Evolutionary conservation across 2,329 filamentous ascomycete species (phyloP).

Genomic region (Aureobasidium leucospermi): DNA sequence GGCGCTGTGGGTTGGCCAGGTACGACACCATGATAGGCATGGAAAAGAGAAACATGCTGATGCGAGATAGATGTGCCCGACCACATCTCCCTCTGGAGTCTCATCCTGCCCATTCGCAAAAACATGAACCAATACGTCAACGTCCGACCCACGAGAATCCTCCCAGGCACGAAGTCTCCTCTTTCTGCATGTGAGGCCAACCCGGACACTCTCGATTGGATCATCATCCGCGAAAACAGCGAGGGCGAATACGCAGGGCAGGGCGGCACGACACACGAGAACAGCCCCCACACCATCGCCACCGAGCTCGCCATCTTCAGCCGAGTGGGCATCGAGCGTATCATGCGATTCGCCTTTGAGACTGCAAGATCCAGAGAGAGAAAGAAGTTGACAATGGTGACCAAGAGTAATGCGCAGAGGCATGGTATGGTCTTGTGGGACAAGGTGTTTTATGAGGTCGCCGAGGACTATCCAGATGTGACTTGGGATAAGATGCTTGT

Average conservation of each 20-base stretch:
- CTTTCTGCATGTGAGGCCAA: slow-evolving; percentile 29
- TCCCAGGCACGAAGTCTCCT: slow-evolving; percentile 36
- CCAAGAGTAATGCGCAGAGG: slow-evolving; percentile 42
- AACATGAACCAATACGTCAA: slow-evolving; percentile 64
- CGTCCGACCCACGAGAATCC: slow-evolving; percentile 46
- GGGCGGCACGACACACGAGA: slow-evolving; percentile 37
- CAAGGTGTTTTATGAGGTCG: slow-evolving; percentile 39
- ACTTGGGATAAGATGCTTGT: slow-evolving; percentile 44
- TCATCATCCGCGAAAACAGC: slow-evolving; percentile 42
- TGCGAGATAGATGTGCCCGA: slow-evolving; percentile 51
- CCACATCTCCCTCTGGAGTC: slow-evolving; percentile 59
- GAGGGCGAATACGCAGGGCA: slow-evolving; percentile 44
- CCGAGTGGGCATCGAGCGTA: slow-evolving; percentile 38
- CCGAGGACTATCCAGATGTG: slow-evolving; percentile 39
- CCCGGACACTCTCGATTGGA: slow-evolving; percentile 37
- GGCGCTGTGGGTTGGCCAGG: slow-evolving; percentile 53
- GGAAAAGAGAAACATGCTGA: not conserved
- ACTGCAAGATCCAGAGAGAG: slow-evolving; percentile 35
- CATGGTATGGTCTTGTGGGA: slow-evolving; percentile 46
- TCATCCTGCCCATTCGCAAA: slow-evolving; percentile 60
- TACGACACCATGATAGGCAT: slow-evolving; percentile 19
- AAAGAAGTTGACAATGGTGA: slow-evolving; percentile 44
- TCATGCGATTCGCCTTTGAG: slow-evolving; percentile 42
- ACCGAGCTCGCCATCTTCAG: slow-evolving; percentile 44
- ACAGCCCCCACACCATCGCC: slow-evolving; percentile 33